Conservation (phyloP, 192 early-diverging fungal species). For the Jimgerdemannia flammicorona region DNA sequence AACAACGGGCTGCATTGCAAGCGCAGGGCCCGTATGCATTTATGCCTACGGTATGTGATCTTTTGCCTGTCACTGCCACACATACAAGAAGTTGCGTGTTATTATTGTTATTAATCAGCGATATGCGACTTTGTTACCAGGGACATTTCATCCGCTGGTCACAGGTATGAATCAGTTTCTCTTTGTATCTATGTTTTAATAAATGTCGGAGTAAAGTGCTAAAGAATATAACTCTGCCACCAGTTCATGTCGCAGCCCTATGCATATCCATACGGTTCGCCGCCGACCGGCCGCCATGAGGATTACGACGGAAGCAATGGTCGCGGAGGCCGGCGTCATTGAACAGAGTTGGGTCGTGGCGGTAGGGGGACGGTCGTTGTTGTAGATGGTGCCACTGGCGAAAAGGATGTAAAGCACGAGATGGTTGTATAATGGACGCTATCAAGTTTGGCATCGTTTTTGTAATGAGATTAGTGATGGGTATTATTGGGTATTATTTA, state of each 20-base stretch:
- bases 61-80: background rate
- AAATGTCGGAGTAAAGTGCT: background rate
- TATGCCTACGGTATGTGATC: background rate
- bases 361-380: no score
- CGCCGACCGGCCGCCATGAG: background rate
- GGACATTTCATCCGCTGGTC: background rate
- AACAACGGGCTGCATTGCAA: background rate
- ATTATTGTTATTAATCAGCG: background rate
- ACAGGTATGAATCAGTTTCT: background rate
- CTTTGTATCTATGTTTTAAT: background rate
- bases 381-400: no score
- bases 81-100: background rate
- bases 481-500: no score
- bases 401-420: no score
- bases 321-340: no score
- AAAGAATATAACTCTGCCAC: background rate
- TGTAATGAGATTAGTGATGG: no score
- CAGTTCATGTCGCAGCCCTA: background rate
- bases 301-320: background rate
- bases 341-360: no score
- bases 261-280: background rate
- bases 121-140: background rate
- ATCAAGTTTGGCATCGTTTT: no score
- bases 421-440: no score
- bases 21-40: background rate